These are phyloP conservation scores for Massarina eburnea DNA, from an alignment of 2,329 filamentous ascomycete species.

Conservation along the genomic window DNA sequence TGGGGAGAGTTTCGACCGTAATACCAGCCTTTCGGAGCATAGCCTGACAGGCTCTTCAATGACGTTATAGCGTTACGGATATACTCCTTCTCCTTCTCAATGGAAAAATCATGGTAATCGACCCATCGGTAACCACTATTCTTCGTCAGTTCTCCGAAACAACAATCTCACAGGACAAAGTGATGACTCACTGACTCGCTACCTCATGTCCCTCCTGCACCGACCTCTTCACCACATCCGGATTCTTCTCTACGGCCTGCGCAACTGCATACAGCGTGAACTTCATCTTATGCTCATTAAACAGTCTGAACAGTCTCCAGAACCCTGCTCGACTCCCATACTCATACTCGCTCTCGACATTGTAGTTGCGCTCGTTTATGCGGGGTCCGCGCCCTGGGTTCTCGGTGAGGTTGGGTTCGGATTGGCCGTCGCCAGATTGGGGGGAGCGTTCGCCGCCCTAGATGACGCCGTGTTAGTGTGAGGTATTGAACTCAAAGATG, in stretches of 20 bases:
- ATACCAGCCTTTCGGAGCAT: constrained; percentile 54
- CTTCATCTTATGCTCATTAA: constrained; percentile 53
- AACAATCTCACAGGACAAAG: background rate
- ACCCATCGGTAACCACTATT: constrained; percentile 52
- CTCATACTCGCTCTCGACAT: constrained; percentile 55
- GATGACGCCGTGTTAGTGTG: no score
- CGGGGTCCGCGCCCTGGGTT: constrained; percentile 37
- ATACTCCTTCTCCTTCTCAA: constrained; percentile 53
- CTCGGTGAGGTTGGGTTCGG: constrained; percentile 38
- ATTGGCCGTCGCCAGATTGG: constrained; percentile 35
- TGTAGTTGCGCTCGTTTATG: constrained; percentile 49
- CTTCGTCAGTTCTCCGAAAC: background rate
- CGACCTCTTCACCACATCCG: constrained; percentile 50
- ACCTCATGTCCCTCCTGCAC: constrained; percentile 56
- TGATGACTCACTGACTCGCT: constrained; percentile 44
- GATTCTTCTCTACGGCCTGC: constrained; percentile 52
- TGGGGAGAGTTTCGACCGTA: constrained; percentile 52
- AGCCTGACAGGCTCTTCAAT: constrained; percentile 49
- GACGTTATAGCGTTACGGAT: constrained; percentile 48
- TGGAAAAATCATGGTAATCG: constrained; percentile 50
- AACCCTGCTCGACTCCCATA: constrained; percentile 54
- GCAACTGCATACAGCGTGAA: constrained; percentile 56
- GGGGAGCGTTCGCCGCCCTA: constrained; percentile 37
- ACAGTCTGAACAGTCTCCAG: constrained; percentile 54
- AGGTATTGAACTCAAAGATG: no score